phyloP scores from a whole-genome alignment of 129 eudicot genomes.

The Lonicera japonica region DNA sequence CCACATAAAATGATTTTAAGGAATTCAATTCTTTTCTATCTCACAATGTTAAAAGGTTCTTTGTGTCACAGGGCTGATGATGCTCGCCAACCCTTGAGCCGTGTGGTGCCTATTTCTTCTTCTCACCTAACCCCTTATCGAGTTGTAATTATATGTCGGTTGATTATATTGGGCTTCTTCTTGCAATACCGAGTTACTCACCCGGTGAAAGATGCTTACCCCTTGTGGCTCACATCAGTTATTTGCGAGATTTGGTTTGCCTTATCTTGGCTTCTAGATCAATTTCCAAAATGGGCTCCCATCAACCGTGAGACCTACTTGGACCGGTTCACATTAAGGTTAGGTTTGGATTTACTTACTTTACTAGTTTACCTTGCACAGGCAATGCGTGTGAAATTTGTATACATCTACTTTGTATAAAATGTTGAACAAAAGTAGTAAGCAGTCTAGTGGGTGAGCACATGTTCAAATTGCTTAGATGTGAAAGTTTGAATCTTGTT shows the following conservation, averaged over 20 bases:
- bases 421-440: too few relatives aligned
- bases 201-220: constrained; percentile 83
- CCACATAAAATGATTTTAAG: too few relatives aligned
- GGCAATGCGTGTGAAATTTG: too few relatives aligned
- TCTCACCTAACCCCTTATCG: constrained; percentile 70
- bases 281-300: constrained; percentile 83
- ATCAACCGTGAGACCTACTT: constrained; percentile 81
- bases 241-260: constrained; percentile 23
- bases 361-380: too few relatives aligned
- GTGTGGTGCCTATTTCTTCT: constrained; percentile 68
- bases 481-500: too few relatives aligned
- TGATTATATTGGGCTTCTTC: constrained; percentile 68
- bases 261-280: constrained; percentile 81
- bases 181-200: constrained; percentile 78
- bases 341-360: not conserved
- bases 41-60: not conserved
- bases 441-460: too few relatives aligned
- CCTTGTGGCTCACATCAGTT: constrained; percentile 79
- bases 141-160: constrained; percentile 58
- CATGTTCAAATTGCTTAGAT: too few relatives aligned
- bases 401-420: too few relatives aligned
- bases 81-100: constrained; percentile 79
- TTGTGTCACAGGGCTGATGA: constrained; percentile 59
- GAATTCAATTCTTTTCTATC: too few relatives aligned
- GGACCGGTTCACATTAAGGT: constrained; percentile 77